Percentiles rank a stretch among this genome's conserved stretches.
Conservation (phyloP, 805 yeast species). For the Wickerhamiella shivajii region DNA sequence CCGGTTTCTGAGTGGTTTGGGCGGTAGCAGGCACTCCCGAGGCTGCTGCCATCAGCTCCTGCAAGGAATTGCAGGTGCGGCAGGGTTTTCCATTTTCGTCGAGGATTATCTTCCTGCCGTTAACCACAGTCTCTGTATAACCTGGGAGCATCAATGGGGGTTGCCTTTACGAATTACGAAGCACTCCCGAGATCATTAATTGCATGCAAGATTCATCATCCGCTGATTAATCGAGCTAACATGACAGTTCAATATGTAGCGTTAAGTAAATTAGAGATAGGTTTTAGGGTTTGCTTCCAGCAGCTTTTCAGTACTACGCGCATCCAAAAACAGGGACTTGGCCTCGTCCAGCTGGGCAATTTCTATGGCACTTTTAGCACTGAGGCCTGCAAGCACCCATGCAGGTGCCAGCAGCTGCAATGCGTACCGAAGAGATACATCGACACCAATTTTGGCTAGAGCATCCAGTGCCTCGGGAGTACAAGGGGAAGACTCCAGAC, state of each 20-base stretch:
- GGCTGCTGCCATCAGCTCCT: constrained; percentile 42
- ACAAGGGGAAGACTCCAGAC: constrained; percentile 57
- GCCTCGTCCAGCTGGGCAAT: constrained; percentile 73
- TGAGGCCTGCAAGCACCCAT: constrained; percentile 61
- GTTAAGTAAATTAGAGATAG: too few species aligned
- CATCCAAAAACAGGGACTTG: constrained; percentile 69
- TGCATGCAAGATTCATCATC: too few species aligned
- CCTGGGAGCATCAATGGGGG: too few species aligned
- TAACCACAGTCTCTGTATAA: constrained; percentile 11
- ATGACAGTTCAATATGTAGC: too few species aligned
- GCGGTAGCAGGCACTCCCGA: background rate
- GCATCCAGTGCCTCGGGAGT: constrained; percentile 54
- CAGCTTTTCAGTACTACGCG: constrained; percentile 62
- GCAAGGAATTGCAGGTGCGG: constrained; percentile 71
- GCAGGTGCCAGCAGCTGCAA: constrained; percentile 85
- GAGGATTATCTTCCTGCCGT: constrained; percentile 54
- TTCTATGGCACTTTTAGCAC: constrained; percentile 53
- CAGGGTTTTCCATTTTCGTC: constrained; percentile 94
- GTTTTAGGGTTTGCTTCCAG: too few species aligned
- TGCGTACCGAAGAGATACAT: constrained; percentile 79
- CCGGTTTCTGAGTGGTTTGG: constrained; percentile 13
- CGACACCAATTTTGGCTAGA: constrained; percentile 59
- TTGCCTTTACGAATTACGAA: too few species aligned
- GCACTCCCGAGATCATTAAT: too few species aligned
- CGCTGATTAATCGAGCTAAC: too few species aligned